A percentile compares a stretch with the other conserved stretches of the same genome.
Evolutionary conservation across 2,329 filamentous ascomycete genomes (phyloP).

Genomic region (Conoideocrella luteorostrata): DNA sequence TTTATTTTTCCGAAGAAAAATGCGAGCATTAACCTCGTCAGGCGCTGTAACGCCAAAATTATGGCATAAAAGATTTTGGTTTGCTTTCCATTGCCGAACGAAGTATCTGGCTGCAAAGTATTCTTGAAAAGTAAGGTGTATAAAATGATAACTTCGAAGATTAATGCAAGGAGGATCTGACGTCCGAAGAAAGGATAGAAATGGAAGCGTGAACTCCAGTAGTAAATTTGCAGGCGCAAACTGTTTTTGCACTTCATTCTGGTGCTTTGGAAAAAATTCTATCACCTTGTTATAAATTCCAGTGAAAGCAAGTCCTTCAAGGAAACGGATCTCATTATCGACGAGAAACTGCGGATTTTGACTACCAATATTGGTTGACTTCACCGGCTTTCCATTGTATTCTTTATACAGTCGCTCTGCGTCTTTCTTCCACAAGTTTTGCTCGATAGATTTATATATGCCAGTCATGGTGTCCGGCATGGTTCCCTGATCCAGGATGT

Average conservation of each 20-base stretch:
- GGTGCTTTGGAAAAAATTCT: constrained; percentile 22
- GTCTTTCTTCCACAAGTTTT: constrained; percentile 33
- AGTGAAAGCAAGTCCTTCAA: constrained; percentile 30
- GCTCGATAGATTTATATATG: constrained; percentile 27
- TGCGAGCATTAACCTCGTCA: neutral
- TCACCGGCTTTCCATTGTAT: constrained; percentile 2
- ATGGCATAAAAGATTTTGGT: constrained; percentile 12
- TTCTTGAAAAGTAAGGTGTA: constrained; percentile 37
- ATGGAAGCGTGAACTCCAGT: constrained; percentile 13
- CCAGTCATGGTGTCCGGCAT: constrained; percentile 29
- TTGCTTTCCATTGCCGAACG: constrained; percentile 22
- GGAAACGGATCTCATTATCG: constrained; percentile 16
- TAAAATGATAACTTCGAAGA: constrained; percentile 28
- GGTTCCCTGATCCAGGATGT: too few species aligned
- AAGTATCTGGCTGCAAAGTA: constrained; percentile 36
- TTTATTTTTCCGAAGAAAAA: constrained; percentile 20
- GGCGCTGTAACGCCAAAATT: too few species aligned
- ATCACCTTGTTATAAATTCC: constrained; percentile 26
- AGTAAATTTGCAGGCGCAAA: constrained; percentile 9
- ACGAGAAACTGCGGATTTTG: constrained; percentile 11
- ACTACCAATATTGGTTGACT: constrained; percentile 1
- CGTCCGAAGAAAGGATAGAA: constrained; percentile 30
- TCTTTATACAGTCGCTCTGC: constrained; percentile 20
- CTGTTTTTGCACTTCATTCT: constrained; percentile 13
- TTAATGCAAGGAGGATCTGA: constrained; percentile 18